Evolutionary conservation across 1,139 yeast genomes (phyloP), one percentile per base, ranked within the genome.

Genomic region (Taphrina sp.): DNA sequence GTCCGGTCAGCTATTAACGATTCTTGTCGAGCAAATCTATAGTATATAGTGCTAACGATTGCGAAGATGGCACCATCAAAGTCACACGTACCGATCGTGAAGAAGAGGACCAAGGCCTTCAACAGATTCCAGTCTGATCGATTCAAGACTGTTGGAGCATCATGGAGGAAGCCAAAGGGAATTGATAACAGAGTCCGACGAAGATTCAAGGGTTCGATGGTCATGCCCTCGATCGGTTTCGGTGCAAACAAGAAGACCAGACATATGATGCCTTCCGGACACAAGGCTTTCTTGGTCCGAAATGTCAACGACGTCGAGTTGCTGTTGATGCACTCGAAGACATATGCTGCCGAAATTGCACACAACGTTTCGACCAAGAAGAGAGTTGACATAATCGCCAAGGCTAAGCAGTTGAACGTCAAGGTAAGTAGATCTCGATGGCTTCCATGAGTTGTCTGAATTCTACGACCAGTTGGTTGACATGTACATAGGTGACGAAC

Each of bases 111-210:
- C 76, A 86, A 86, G 83, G 85, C 85, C 84, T 94, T 94, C 88
- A 92, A 89, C 92, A 89, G 99, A 82, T 97, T 92, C 78, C 98
- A 94, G 83, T 89, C 96, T 77, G 99, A 94, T 86, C 89, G 96
- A 80, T 92, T 88, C 81, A 83, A 83, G 83, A 90, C 98, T 79
- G 96, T 92, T 69, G 80, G 89, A 72, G 96, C 88, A 80, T 85
- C 84, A 83, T 94, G 98, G 98, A 92, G 99, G 88, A 92, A 92
- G 82, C 98, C 94, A 81, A 92, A 90, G 88, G 99, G 99, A 92
- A 94, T 94, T 74, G 99, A 94, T 83, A 90, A 96, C 71, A 84
- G 90, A 80, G 96, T 90, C 76, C 63, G 62, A 29, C 90, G 97
- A 83, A 88, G 97, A 82, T 94, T 92, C 95, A 88, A 97, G 85